Conservation (phyloP, 1,284 basidiomycete species). For the Ceratobasidium papillatum region DNA sequence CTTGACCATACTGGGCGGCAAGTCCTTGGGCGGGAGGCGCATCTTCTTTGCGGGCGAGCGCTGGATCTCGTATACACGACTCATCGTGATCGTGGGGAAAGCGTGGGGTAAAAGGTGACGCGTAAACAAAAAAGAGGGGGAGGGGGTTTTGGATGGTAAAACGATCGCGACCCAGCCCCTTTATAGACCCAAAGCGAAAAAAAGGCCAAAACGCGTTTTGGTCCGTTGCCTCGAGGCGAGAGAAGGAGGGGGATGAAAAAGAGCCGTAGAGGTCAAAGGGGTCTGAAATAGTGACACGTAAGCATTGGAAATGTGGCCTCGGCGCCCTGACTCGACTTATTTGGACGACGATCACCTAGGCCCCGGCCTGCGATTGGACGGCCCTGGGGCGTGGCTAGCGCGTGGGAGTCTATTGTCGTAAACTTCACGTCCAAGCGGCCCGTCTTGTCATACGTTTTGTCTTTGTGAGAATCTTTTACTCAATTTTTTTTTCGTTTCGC, state of each 20-base stretch:
- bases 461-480: too few relatives aligned
- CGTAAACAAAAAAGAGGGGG: neutral
- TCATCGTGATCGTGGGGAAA: neutral
- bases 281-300: neutral
- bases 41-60: constrained; percentile 29
- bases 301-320: constrained; percentile 1
- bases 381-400: constrained; percentile 14
- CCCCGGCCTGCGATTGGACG: neutral
- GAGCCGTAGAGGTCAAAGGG: too few relatives aligned
- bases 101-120: neutral
- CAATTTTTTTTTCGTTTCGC: neutral
- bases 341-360: constrained; percentile 16
- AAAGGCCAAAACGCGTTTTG: neutral
- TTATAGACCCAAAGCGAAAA: constrained; percentile 21
- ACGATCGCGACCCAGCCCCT: neutral
- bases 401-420: constrained; percentile 3
- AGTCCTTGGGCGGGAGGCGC: constrained; percentile 20
- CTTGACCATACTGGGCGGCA: neutral
- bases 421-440: neutral
- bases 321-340: neutral
- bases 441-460: neutral
- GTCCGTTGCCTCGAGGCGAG: constrained; percentile 31
- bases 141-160: neutral
- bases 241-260: neutral
- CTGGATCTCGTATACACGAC: constrained; percentile 22